Conservation (phyloP, 1,139 yeast species). For the Zhuliangozyma blackwelliae region DNA sequence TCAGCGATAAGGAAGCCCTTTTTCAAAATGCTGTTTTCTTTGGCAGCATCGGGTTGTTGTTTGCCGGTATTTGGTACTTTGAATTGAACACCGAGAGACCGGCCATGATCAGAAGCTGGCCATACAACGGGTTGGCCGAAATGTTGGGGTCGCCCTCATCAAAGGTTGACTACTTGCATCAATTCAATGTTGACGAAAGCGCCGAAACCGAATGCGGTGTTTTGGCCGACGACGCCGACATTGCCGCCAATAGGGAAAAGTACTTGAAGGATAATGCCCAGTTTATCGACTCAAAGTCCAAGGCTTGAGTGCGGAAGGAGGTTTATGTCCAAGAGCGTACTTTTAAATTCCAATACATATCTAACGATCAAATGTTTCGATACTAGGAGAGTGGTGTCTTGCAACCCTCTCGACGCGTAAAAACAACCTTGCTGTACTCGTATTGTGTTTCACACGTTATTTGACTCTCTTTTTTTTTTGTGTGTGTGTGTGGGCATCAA, state of each 20-base stretch:
- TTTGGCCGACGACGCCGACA: slow-evolving; percentile 29
- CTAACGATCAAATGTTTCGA: too few relatives aligned
- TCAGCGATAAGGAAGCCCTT: slow-evolving; percentile 59
- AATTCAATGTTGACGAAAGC: slow-evolving; percentile 37
- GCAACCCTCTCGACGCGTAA: too few relatives aligned
- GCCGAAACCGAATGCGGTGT: slow-evolving; percentile 41
- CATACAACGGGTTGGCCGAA: slow-evolving; percentile 69
- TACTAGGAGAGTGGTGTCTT: too few relatives aligned
- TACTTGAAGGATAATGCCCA: slow-evolving; percentile 37
- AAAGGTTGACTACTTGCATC: slow-evolving; percentile 43
- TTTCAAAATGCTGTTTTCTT: slow-evolving; percentile 51
- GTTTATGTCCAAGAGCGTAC: too few relatives aligned
- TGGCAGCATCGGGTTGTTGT: slow-evolving; percentile 51
- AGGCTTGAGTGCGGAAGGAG: background rate
- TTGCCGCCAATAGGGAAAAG: slow-evolving; percentile 26
- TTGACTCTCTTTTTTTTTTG: too few relatives aligned
- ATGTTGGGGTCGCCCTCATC: slow-evolving; percentile 63
- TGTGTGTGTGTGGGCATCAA: too few relatives aligned
- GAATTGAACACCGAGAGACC: slow-evolving; percentile 70
- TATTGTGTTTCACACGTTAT: too few relatives aligned
- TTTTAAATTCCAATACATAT: too few relatives aligned
- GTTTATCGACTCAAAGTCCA: slow-evolving; percentile 26
- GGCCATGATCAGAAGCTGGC: slow-evolving; percentile 64
- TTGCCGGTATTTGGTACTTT: slow-evolving; percentile 49
- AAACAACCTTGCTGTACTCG: too few relatives aligned